Conservation (phyloP, 805 yeast species). For the Suhomyces vadensis region DNA sequence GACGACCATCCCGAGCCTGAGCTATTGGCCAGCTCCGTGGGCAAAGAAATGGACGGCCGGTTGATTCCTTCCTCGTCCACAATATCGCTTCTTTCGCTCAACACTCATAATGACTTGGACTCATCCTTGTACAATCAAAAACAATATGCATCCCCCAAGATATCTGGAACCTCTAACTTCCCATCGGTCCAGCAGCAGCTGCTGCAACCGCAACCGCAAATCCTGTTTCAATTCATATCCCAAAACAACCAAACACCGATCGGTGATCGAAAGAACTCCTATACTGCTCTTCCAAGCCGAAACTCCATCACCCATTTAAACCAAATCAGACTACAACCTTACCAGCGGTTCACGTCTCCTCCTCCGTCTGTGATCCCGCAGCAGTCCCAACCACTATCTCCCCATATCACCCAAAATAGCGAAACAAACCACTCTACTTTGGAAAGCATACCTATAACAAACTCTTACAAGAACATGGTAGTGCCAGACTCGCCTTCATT, state of each 20-base stretch:
- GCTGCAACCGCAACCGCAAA: constrained; percentile 5
- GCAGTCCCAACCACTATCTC: constrained; percentile 2
- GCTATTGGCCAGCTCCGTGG: constrained; percentile 44
- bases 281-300: constrained; percentile 18
- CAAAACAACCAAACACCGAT: constrained; percentile 2
- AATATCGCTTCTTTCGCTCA: constrained; percentile 40
- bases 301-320: constrained; percentile 27
- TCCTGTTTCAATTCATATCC: not conserved
- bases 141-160: constrained; percentile 3
- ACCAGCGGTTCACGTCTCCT: constrained; percentile 36
- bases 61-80: constrained; percentile 45
- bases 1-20: constrained; percentile 48
- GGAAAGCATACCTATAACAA: constrained; percentile 31
- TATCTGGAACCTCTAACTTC: not conserved
- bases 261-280: constrained; percentile 20
- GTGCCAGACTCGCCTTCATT: constrained; percentile 55
- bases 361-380: constrained; percentile 16
- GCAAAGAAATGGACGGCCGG: constrained; percentile 40
- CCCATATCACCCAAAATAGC: constrained; percentile 4
- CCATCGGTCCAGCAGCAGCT: constrained; percentile 10
- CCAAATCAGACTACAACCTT: constrained; percentile 40
- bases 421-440: constrained; percentile 18
- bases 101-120: constrained; percentile 15
- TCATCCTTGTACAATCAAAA: constrained; percentile 1
- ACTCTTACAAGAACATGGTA: constrained; percentile 7